These are phyloP conservation scores for Cicer judaicum DNA, from an alignment of 306 rosid species.

Conservation along the genomic window DNA sequence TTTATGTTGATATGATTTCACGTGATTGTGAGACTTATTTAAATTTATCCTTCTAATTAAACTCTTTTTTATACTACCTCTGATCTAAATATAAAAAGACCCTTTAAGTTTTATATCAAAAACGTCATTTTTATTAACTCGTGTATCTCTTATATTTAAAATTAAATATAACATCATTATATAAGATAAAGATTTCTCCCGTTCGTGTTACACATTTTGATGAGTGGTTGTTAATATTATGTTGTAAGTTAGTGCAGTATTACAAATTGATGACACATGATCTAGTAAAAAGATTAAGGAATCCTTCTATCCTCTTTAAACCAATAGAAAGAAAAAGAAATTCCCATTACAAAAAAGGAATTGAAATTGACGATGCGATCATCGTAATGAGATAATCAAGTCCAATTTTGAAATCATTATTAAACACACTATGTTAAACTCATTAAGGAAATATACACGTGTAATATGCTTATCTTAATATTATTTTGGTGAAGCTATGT, in stretches of 20 bases:
- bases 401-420: constrained; percentile 28
- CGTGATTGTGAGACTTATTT: no score
- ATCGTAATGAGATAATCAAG: constrained; percentile 41
- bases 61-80: no score
- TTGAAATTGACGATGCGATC: constrained; percentile 38
- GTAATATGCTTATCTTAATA: constrained; percentile 35
- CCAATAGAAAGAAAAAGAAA: constrained; percentile 50
- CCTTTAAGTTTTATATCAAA: no score
- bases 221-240: not conserved
- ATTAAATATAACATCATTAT: no score
- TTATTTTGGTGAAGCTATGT: no score
- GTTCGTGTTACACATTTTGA: constrained; percentile 45
- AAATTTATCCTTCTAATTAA: no score
- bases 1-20: no score
- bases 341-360: constrained; percentile 34
- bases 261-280: constrained; percentile 37
- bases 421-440: constrained; percentile 37
- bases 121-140: no score
- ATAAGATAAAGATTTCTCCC: not conserved
- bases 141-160: no score
- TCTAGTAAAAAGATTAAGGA: constrained; percentile 23
- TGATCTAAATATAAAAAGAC: no score
- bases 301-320: constrained; percentile 42
- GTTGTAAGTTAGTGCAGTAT: constrained; percentile 20
- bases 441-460: constrained; percentile 16